These are phyloP conservation scores for Coemansia sp. DNA, from an alignment of 192 early-diverging fungal genomes.

Conservation along the genomic window DNA sequence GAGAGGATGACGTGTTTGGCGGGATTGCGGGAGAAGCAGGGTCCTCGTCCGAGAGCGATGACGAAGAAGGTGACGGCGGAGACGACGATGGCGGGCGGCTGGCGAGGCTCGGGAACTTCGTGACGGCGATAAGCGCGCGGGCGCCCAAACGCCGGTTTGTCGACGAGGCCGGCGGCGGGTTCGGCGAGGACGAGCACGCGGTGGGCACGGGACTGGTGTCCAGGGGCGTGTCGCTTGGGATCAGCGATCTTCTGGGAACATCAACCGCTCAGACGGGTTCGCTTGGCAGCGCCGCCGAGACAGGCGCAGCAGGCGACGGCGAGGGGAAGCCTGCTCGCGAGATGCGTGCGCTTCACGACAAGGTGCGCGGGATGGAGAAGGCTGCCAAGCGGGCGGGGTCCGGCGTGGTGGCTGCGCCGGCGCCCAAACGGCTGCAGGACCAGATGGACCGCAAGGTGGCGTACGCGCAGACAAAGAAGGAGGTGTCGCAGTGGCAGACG, in stretches of 20 bases:
- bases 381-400: conserved; percentile 36
- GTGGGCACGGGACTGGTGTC: conserved; percentile 39
- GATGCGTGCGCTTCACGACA: conserved; percentile 34
- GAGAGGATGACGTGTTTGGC: conserved; percentile 10
- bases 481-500: conserved; percentile 81
- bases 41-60: conserved; percentile 27
- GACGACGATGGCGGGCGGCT: conserved; percentile 51
- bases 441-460: conserved; percentile 83
- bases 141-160: conserved; percentile 61
- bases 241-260: conserved; percentile 69
- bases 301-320: conserved; percentile 35
- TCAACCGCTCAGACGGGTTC: conserved; percentile 5
- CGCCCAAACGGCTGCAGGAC: conserved; percentile 82
- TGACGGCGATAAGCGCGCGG: conserved; percentile 67
- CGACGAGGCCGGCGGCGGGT: conserved; percentile 28
- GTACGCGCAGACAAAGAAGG: conserved; percentile 78
- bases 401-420: conserved; percentile 67
- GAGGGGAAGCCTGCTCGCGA: conserved; percentile 34
- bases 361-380: conserved; percentile 33
- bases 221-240: conserved; percentile 66
- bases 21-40: too few relatives aligned
- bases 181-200: conserved; percentile 39
- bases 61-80: conserved; percentile 33
- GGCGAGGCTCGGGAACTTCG: conserved; percentile 58
- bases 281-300: conserved; percentile 62